Evolutionary conservation across 2,329 filamentous ascomycete species (phyloP), one percentile per base, ranked within the genome.

Genomic region (Aspergillus versicolor): DNA sequence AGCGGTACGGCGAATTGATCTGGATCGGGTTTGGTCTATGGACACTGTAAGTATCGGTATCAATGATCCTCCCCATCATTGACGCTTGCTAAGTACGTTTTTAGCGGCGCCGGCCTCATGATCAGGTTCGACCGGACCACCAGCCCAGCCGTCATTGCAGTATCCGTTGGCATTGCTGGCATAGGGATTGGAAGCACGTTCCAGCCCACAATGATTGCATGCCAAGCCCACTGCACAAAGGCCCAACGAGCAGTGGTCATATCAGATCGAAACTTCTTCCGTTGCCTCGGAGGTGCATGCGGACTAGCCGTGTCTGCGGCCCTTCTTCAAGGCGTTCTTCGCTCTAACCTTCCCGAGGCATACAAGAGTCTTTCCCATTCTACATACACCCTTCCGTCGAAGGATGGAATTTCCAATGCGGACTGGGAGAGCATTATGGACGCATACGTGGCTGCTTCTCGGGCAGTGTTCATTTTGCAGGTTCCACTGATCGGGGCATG

Each of bases 221-320:
- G 83, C 12, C 84, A 86, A 66, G 82, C 83, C 0, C 83, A 87
- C 66, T 81, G 78, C 19, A 74, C 77, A 1, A 84, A 84, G 65
- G 71, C 79, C 0, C 81, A 87, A 43, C 78, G 85, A 17, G 85
- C 86, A 0, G 81, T 88, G 1, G 80, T 86, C 19, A 87, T 86
- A 32, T 84, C 82, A 2, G 81, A 82, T 49, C 78, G 85, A 0
- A 88, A 88, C 62, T 88, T 88, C 65, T 77, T 87, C 57, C 80
- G 86, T 5, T 82, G 80, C 45, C 73, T 84, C 3, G 85, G 86
- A 9, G 85, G 84, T 22, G 77, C 84, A 1, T 76, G 80, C 15
- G 84, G 85, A 0, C 77, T 88, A 0, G 84, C 83, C 0, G 72
- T 86, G 5, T 82, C 81, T 0, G 83, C 82, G 1, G 82, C 82